These are phyloP conservation scores for Isoetes taiwanensis DNA, from an alignment of 75 land plant species.

Conservation along the genomic window DNA sequence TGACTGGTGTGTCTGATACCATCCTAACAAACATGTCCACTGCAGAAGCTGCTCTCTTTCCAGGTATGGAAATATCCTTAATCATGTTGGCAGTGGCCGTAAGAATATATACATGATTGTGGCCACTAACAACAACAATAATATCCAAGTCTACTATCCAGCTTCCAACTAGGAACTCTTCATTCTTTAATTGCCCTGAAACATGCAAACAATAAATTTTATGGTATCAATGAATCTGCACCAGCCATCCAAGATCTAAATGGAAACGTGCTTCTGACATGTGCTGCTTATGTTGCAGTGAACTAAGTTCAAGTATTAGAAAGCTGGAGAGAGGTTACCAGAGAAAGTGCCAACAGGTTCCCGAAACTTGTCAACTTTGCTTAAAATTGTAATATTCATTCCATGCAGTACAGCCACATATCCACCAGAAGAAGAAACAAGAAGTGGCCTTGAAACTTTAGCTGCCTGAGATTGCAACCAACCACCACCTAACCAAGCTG, in stretches of 20 bases:
- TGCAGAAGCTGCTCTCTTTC: background rate
- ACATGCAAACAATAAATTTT: constrained; percentile 28
- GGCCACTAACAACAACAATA: background rate
- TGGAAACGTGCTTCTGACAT: constrained; percentile 13
- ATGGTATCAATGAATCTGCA: constrained; percentile 32
- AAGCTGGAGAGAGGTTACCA: constrained; percentile 16
- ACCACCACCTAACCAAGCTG: too few relatives aligned
- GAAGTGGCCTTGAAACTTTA: constrained; percentile 32
- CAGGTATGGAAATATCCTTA: background rate
- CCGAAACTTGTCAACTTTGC: constrained; percentile 36
- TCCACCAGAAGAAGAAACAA: constrained; percentile 35
- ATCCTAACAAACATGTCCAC: background rate
- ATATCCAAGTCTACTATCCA: constrained; percentile 7
- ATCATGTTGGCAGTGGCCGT: background rate
- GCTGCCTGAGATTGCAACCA: too few relatives aligned
- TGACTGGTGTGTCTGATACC: background rate
- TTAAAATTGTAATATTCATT: constrained; percentile 38
- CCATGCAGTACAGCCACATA: constrained; percentile 43
- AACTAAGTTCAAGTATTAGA: background rate
- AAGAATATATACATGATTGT: background rate
- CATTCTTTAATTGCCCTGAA: background rate
- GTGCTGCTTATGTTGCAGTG: constrained; percentile 1
- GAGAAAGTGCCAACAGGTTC: constrained; percentile 38
- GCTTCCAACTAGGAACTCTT: constrained; percentile 2
- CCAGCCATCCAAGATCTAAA: constrained; percentile 47